A percentile compares a stretch with the other conserved stretches of the same genome.
phyloP scores from a whole-genome alignment of 2,329 filamentous ascomycete species.

The Aspergillus japonicus region DNA sequence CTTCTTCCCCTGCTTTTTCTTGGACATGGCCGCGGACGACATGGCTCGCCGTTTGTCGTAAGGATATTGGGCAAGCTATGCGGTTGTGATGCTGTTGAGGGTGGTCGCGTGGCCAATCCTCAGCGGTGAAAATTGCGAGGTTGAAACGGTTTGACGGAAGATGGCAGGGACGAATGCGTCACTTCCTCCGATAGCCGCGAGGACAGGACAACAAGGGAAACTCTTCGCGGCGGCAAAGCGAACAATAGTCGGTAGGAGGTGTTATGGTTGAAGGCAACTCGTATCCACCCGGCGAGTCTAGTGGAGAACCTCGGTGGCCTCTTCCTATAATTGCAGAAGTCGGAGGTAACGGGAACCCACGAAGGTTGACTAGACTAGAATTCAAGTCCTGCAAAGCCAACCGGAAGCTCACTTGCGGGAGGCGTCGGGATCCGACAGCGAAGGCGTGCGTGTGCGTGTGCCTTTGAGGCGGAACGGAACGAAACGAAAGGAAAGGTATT shows the following conservation, averaged over 20 bases:
- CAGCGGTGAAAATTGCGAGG: conserved; percentile 35
- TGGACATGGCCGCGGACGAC: conserved; percentile 56
- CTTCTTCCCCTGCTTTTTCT: conserved; percentile 85
- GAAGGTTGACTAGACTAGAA: conserved; percentile 23
- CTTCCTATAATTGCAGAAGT: conserved; percentile 29
- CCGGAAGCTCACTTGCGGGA: conserved; percentile 6
- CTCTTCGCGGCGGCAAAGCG: background rate
- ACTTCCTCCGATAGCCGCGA: conserved; percentile 14
- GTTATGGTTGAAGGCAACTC: conserved; percentile 7
- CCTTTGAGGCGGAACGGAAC: background rate
- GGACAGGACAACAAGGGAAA: conserved; percentile 1
- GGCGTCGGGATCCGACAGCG: background rate
- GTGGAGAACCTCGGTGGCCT: conserved; percentile 27
- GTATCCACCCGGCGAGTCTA: conserved; percentile 16
- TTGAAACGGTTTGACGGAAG: conserved; percentile 22
- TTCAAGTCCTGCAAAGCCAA: conserved; percentile 26
- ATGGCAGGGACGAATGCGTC: conserved; percentile 17
- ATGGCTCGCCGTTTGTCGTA: conserved; percentile 27
- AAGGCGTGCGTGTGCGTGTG: background rate
- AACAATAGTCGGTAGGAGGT: background rate
- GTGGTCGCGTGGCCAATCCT: conserved; percentile 45
- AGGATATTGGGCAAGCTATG: background rate
- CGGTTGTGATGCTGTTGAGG: conserved; percentile 44
- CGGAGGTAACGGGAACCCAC: conserved; percentile 25
- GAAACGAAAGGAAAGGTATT: background rate